These are phyloP conservation scores for Notholithocarpus densiflorus DNA, from an alignment of 306 rosid species.

Conservation along the genomic window DNA sequence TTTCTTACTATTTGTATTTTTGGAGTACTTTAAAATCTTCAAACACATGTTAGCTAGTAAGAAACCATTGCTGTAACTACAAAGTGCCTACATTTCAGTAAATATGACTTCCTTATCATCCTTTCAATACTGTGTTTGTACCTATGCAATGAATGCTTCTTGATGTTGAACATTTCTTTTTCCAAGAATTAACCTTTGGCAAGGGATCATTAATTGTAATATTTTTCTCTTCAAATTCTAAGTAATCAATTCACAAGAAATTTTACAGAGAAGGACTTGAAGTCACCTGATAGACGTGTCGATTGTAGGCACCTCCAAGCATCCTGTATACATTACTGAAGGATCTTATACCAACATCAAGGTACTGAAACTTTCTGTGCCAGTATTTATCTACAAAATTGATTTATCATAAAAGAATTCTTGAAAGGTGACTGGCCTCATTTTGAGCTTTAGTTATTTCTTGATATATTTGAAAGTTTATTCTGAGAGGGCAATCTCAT, in stretches of 20 bases:
- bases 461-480: not conserved
- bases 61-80: too few species aligned
- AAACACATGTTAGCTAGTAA: too few species aligned
- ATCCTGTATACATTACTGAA: slow-evolving; percentile 81
- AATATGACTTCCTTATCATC: too few species aligned
- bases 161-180: not conserved
- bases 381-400: not conserved
- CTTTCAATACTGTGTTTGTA: too few species aligned
- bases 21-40: too few species aligned
- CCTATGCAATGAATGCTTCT: too few species aligned
- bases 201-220: not conserved
- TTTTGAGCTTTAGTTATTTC: too few species aligned
- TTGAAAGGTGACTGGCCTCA: not conserved
- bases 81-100: too few species aligned
- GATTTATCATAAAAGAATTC: not conserved
- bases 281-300: slow-evolving; percentile 98
- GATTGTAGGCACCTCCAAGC: slow-evolving; percentile 74
- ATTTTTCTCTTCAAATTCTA: slow-evolving; percentile 9
- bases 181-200: not conserved
- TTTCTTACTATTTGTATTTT: too few species aligned
- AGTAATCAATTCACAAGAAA: slow-evolving; percentile 13
- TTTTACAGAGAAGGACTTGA: slow-evolving; percentile 75
- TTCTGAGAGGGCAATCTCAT: not conserved
- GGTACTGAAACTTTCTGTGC: slow-evolving; percentile 41
- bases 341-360: slow-evolving; percentile 96